Conservation (phyloP, 495 filamentous ascomycete genomes). For the Trichocladium uniseriatum region DNA sequence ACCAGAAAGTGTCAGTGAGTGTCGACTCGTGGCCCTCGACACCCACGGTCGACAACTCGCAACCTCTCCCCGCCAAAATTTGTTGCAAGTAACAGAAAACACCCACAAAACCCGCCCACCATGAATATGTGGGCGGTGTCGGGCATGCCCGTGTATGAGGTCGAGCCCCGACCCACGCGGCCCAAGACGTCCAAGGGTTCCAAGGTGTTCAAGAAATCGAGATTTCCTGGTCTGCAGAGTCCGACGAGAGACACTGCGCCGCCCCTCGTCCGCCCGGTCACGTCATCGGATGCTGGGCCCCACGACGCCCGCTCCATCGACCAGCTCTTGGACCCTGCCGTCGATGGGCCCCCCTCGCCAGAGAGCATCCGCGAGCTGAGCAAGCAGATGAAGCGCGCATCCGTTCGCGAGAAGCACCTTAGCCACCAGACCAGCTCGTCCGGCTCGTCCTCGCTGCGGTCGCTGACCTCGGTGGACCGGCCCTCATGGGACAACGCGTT, state of each 20-base stretch:
- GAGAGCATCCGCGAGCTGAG: conserved; percentile 44
- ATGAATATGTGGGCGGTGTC: conserved; percentile 31
- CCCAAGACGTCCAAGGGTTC: conserved; percentile 19
- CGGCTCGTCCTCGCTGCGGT: conserved; percentile 38
- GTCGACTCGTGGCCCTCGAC: conserved; percentile 3
- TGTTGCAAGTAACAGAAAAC: neutral
- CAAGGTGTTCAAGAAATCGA: conserved; percentile 8
- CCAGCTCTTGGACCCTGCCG: conserved; percentile 37
- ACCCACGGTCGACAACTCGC: neutral
- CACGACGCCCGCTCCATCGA: conserved; percentile 22
- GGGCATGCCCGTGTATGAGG: conserved; percentile 24
- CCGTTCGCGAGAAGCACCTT: conserved; percentile 34
- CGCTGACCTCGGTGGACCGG: conserved; percentile 30
- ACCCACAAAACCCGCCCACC: conserved; percentile 8
- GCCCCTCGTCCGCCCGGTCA: conserved; percentile 5
- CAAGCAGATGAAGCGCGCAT: conserved; percentile 41
- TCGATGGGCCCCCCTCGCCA: conserved; percentile 47
- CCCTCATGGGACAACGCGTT: conserved; percentile 37
- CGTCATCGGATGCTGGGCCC: conserved; percentile 10
- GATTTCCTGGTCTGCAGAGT: conserved; percentile 4
- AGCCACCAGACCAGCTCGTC: conserved; percentile 40
- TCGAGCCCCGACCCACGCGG: conserved; percentile 12
- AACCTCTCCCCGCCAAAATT: neutral
- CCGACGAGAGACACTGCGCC: conserved; percentile 3
- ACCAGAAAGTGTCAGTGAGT: conserved; percentile 1